These are phyloP conservation scores for Rhododendron griersonianum DNA, from an alignment of 148 eudicot species.

Conservation along the genomic window DNA sequence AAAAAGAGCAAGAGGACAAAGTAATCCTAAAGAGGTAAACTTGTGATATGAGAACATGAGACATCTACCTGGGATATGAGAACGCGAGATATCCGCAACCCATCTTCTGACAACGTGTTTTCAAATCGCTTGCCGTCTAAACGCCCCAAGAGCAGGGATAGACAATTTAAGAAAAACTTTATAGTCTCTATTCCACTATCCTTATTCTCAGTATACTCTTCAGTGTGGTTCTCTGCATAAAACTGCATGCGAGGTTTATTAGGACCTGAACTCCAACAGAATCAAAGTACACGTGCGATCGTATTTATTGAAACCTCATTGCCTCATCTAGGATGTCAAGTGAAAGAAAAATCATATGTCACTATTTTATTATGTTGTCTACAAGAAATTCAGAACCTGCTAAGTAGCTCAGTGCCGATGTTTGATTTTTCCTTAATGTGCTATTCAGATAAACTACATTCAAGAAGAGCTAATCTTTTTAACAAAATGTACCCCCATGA, in stretches of 20 bases:
- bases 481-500: neutral
- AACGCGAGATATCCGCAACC: conserved; percentile 43
- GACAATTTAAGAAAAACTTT: conserved; percentile 68
- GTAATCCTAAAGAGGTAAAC: neutral
- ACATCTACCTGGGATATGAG: conserved; percentile 60
- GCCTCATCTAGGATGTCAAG: neutral
- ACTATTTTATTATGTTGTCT: neutral
- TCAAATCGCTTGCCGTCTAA: conserved; percentile 48
- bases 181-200: conserved; percentile 56
- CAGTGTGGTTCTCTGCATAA: conserved; percentile 48
- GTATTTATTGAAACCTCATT: neutral
- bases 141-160: conserved; percentile 67
- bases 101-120: conserved; percentile 36
- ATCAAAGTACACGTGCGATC: neutral
- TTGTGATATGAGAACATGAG: neutral
- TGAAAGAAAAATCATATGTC: neutral
- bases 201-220: conserved; percentile 32
- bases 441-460: neutral
- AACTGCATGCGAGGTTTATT: conserved; percentile 37
- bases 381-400: neutral
- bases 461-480: neutral
- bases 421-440: neutral
- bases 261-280: neutral
- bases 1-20: neutral
- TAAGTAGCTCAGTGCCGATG: neutral